Percentiles rank a stretch among this genome's conserved stretches.
These are phyloP conservation scores for Talaromyces funiculosus DNA, from an alignment of 2,329 filamentous ascomycete species.

Conservation along the genomic window DNA sequence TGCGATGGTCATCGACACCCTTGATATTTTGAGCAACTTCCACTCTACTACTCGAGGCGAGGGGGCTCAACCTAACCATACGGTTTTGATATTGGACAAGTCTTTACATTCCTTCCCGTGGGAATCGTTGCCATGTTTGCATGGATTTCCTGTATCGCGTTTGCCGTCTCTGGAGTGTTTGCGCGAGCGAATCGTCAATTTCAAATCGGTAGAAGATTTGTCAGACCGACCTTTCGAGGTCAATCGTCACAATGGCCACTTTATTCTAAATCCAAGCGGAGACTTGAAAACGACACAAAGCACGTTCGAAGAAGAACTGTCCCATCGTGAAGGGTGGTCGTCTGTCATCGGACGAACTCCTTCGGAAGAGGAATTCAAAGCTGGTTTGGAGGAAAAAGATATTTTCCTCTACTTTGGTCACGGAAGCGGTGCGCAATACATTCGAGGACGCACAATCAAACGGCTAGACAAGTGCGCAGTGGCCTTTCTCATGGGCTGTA, in stretches of 20 bases:
- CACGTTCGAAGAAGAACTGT: slow-evolving; percentile 64
- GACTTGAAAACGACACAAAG: slow-evolving; percentile 76
- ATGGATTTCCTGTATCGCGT: slow-evolving; percentile 71
- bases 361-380: slow-evolving; percentile 69
- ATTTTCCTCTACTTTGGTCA: slow-evolving; percentile 93
- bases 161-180: slow-evolving; percentile 82
- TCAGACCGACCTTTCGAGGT: slow-evolving; percentile 47
- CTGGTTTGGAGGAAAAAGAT: slow-evolving; percentile 59
- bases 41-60: slow-evolving; percentile 48
- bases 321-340: slow-evolving; percentile 55
- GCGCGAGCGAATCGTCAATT: slow-evolving; percentile 64
- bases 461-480: slow-evolving; percentile 72
- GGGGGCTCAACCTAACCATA: slow-evolving; percentile 50
- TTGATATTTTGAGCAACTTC: slow-evolving; percentile 77
- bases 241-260: slow-evolving; percentile 45
- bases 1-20: slow-evolving; percentile 76
- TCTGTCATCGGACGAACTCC: slow-evolving; percentile 64
- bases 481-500: slow-evolving; percentile 90
- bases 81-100: slow-evolving; percentile 87
- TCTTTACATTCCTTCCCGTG: slow-evolving; percentile 86
- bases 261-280: slow-evolving; percentile 81
- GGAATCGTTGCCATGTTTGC: slow-evolving; percentile 88
- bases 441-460: slow-evolving; percentile 76
- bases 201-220: slow-evolving; percentile 20
- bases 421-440: slow-evolving; percentile 90